Evolutionary conservation across 2,329 filamentous ascomycete species (phyloP), one percentile per base, ranked within the genome.

Genomic region (Paraphoma chrysanthemicola): DNA sequence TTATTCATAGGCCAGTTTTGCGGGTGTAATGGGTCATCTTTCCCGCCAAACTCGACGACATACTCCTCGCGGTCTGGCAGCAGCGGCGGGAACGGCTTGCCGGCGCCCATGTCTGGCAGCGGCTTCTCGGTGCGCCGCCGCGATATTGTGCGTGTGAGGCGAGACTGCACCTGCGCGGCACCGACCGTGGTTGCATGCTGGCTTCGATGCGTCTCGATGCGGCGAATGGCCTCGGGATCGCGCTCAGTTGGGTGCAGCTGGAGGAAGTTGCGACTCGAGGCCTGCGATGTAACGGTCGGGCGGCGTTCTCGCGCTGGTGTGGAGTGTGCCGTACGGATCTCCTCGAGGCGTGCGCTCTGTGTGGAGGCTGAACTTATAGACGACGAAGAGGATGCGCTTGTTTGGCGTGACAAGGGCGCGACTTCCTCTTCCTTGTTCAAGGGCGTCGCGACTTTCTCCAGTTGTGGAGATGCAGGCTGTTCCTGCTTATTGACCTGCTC

Each of bases 1-100:
- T 91, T 93, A 69, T 80, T 86, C 59, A 90, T 75, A 0, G 90
- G 83, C 93, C 93, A 97, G 74, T 97, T 97, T 78, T 95, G 91
- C 0, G 92, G 89, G 76, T 97, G 92, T 60, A 93, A 72, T 2
- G 92, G 93, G 69, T 97, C 93, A 61, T 93, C 84, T 1, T 87
- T 89, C 0, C 92, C 92, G 64, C 93, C 89, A 69, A 96, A 97
- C 51, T 85, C 91, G 45, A 94, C 91, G 0, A 93, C 90, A 70
- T 93, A 94, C 62, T 91, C 87, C 67, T 94, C 91, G 64, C 85
- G 82, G 4, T 88, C 86, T 1, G 90, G 90, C 44, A 93, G 74
- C 0, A 78, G 81, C 2, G 90, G 90, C 1, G 91, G 91, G 67
- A 88, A 92, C 0, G 88, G 83, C 78, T 92, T 93, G 14, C 88